Base-by-base conservation (phyloP, 139 green algal species). In the Chlorella sp. region DNA sequence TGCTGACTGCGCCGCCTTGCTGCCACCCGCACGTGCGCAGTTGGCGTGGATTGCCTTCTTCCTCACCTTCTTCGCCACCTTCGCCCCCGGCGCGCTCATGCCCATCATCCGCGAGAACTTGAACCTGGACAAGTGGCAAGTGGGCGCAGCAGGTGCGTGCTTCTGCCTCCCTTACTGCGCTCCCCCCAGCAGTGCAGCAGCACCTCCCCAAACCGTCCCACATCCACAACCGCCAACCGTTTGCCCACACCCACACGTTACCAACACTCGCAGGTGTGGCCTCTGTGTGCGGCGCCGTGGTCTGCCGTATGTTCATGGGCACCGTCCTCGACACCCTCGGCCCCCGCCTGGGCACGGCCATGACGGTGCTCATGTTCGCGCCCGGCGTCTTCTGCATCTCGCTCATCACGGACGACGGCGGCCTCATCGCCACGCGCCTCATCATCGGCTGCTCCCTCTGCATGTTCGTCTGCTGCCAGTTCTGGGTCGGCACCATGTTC, bases 381-480 rank as follows among this genome's bases (percentile, higher is more conserved):
- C 84, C 86, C 10, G 82, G 83, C 34, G 85, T 95, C 1, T 94
- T 92, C 77, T 80, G 79, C 76, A 92, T 94, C 69, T 76, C 71
- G 10, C 62, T 93, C 17, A 83, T 91, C 64, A 86, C 51, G 17
- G 83, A 85, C 67, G 71, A 83, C 27, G 68, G 66, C 1, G 86
- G 82, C 67, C 73, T 73, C 66, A 72, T 60, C 2, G 67, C 82
- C 17, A 77, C 70, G 34, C 87, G 94, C 61, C 76, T 95, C 35
- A 82, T 93, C 80, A 95, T 96, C 68, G 93, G 93, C 35, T 91
- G 90, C 72, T 86, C 76, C 0, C 72, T 85, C 24, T 79, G 72
- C 75, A 75, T 86, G 62, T 97, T 97, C 80, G 93, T 98, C 29
- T 84, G 83, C 61, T 94, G 87, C 84, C 92, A 97, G 82, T 97